Evolutionary conservation across 108 stramenopile genomes (phyloP).

Genomic region (Thalassiosira profunda): DNA sequence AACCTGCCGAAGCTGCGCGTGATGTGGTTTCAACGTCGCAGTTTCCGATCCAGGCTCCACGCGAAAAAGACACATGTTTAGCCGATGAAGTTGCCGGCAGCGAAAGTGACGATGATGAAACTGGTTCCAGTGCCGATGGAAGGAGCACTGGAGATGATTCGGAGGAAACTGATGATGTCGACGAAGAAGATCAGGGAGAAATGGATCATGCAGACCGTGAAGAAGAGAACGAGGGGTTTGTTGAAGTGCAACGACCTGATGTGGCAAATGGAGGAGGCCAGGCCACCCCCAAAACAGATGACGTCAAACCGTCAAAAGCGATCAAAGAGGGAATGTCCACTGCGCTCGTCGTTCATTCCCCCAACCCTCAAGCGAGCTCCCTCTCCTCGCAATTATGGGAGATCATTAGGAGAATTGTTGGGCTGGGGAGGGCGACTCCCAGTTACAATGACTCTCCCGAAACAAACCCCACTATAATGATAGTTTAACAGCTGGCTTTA

Average conservation of each 20-base stretch:
- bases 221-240: neutral
- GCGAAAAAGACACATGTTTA: too few relatives aligned
- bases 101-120: too few relatives aligned
- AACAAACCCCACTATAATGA: slow-evolving; percentile 36
- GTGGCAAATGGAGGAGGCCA: too few relatives aligned
- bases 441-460: slow-evolving; percentile 10
- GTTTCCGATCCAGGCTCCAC: too few relatives aligned
- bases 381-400: slow-evolving; percentile 49
- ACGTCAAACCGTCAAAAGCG: slow-evolving; percentile 27
- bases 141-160: neutral
- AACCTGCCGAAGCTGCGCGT: neutral
- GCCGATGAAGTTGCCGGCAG: too few relatives aligned
- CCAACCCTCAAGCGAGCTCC: neutral
- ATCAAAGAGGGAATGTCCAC: slow-evolving; percentile 39
- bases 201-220: neutral
- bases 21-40: too few relatives aligned
- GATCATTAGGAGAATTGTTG: slow-evolving; percentile 35
- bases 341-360: slow-evolving; percentile 35
- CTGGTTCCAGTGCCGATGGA: neutral
- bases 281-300: too few relatives aligned
- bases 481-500: slow-evolving; percentile 46
- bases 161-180: neutral
- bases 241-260: neutral
- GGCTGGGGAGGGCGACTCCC: slow-evolving; percentile 18
- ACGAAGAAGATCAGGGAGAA: neutral